Conservation (phyloP, 2,329 filamentous ascomycete species). For the Podosphaera leucotricha region DNA sequence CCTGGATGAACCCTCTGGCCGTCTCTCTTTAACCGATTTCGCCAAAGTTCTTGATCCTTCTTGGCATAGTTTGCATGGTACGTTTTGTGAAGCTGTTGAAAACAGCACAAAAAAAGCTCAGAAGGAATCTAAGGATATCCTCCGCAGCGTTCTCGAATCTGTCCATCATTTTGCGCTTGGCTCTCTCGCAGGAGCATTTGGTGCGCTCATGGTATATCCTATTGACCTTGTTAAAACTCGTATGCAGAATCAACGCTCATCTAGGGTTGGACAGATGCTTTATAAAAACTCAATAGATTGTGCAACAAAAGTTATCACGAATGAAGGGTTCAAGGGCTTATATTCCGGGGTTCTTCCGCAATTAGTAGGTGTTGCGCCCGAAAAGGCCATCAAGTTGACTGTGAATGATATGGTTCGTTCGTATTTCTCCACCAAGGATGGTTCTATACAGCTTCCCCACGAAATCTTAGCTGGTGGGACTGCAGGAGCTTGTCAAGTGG, state of each 20-base stretch:
- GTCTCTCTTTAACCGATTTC: constrained; percentile 64
- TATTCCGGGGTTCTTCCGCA: constrained; percentile 93
- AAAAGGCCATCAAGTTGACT: constrained; percentile 98
- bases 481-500: constrained; percentile 87
- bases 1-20: constrained; percentile 68
- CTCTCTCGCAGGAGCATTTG: constrained; percentile 80
- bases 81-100: constrained; percentile 19
- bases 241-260: constrained; percentile 86
- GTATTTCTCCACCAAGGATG: constrained; percentile 49
- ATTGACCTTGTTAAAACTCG: constrained; percentile 97
- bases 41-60: constrained; percentile 85
- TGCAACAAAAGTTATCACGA: constrained; percentile 73
- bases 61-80: constrained; percentile 39
- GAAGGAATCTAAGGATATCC: constrained; percentile 28
- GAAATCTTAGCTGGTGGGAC: constrained; percentile 75
- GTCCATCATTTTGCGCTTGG: constrained; percentile 79
- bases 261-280: constrained; percentile 58
- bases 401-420: constrained; percentile 83
- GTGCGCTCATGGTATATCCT: constrained; percentile 97
- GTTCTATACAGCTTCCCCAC: constrained; percentile 42
- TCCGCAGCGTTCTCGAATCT: constrained; percentile 49
- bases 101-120: constrained; percentile 24
- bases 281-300: constrained; percentile 98
- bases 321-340: constrained; percentile 71
- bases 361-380: constrained; percentile 90